Evolutionary conservation across 2,329 filamentous ascomycete genomes (phyloP), one percentile per base, ranked within the genome.

Genomic region (Conoideocrella luteorostrata): DNA sequence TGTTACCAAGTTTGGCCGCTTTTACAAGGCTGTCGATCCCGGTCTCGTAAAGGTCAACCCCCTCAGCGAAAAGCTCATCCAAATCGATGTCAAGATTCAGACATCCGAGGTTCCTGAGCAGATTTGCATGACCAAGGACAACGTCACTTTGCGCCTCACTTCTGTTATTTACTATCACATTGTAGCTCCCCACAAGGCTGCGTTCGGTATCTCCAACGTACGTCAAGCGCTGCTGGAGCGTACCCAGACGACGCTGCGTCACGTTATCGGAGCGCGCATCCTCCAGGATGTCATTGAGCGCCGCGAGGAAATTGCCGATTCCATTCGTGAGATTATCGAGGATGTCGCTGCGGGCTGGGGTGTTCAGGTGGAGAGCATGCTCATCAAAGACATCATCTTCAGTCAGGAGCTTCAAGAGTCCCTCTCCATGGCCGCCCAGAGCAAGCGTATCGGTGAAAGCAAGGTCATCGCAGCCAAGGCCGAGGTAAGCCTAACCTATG

Each of bases 121-220:
- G 69, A 82, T 91, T 50, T 97, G 93, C 75, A 98, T 98, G 90
- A 98, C 93, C 65, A 97, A 97, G 72, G 93, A 98, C 75, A 98
- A 98, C 59, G 93, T 97, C 51, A 95, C 87, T 36, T 76, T 98
- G 33, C 84, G 90, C 57, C 76, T 98, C 54, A 97, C 90, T 38
- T 95, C 88, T 5, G 93, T 98, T 62, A 96, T 98, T 70, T 98
- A 98, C 78, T 98, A 98, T 73, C 90, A 95, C 75, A 91, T 98
- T 60, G 86, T 84, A 44, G 86, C 86, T 22, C 93, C 93, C 1
- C 91, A 97, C 77, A 96, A 95, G 71, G 89, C 91, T 47, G 91
- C 93, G 47, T 98, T 97, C 62, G 93, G 93, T 54, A 96, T 98
- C 64, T 77, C 84, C 68, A 93, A 97, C 65, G 86, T 98, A 49